Evolutionary conservation across 108 stramenopile species (phyloP), one percentile per base, ranked within the genome.

Genomic region (Cyclotella kingstonii): DNA sequence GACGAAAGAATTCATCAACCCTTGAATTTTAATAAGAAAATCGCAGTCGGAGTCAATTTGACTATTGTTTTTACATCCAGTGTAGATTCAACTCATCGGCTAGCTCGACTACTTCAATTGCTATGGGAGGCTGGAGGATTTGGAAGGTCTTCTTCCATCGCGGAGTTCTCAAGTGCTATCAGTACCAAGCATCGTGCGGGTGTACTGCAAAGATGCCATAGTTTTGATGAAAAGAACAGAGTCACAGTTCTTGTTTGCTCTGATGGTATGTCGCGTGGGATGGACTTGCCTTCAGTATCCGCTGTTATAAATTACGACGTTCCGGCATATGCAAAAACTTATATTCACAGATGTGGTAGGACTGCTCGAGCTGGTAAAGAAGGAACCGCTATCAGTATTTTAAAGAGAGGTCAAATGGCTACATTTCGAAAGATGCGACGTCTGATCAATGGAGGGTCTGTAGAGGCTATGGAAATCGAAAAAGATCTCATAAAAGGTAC

Each of bases 41-140:
- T 31, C 7, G 12, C 39, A 38, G 66, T 59, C 2, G 28, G 22
- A 23, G 31, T 42, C 12, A 60, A 63, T 17, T 70, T 90, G 6
- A 68, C 86, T 53, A 81, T 96, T 39, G 91, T 98, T 2, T 96
- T 98, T 60, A 92, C 97, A 34, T 88, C 91, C n/a, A 96, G 95
- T 56, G 62, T 98, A 23, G 93, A 96, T 66, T 92, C 95, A 15
- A 95, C 95, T 10, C 97, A 95, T 77, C 79, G 95, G 26, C 77
- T 96, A 23, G 76, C 89, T 5, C 89, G 95, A 25, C 78, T 96
- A 36, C 76, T 98, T 42, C 92, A 94, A 60, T 66, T 96, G 26
- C 68, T 91, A 28, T 89, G 84, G 87, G 54, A 57, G 31, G 70
- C 78, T 0, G 77, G 73, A 6, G 84, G 83, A 25, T 56, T 43